Base-by-base conservation (phyloP, 2,329 filamentous ascomycete genomes). In the Alternaria triticimaculans region DNA sequence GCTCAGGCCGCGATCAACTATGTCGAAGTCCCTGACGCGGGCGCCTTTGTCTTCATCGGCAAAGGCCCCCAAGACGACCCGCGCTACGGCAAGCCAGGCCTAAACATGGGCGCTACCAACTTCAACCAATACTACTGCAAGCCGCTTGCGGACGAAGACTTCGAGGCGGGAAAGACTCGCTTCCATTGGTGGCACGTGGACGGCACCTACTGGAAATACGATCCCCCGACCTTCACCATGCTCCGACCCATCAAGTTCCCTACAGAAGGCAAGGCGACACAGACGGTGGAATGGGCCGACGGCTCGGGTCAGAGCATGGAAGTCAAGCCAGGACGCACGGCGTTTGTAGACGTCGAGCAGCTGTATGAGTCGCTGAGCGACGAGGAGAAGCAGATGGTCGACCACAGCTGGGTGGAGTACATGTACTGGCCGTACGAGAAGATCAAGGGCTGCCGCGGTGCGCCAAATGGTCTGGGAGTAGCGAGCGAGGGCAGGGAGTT, bases 291-390 rank as follows among this genome's bases (percentile, higher is more conserved):
- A 26, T 60, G 57, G 57, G 57, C 49, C 33, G 41, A 60, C 21
- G 21, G 25, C 41, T 55, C 26, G 5, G 49, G 43, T 21, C 26
- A 20, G 15, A 60, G 33, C 25, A 55, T 60, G 26, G 49, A 55
- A 20, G 57, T 55, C 2, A 46, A 51, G 49, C 57, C 41, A 46
- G 49, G 57, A 9, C 57, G 49, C 12, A 46, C 49, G 6, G 57
- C 57, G 26, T 55, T 55, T 28, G 49, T 60, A 15, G 26, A 46
- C 15, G 49, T 54, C 12, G 58, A 60, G 21, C 28, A 55, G 10
- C 45, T 55, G 50, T 60, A 49, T 48, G 43, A 60, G 7, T 55
- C 55, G 43, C 26, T 55, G n/a, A 55, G 58, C 28, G 50, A 60
- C 12, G 58, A 60, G 41, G 50, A 60, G 18, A 60, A 55, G 49